Evolutionary conservation across 1,284 basidiomycete species (phyloP), one percentile per base, ranked within the genome.

Genomic region (Ganoderma sinense): DNA sequence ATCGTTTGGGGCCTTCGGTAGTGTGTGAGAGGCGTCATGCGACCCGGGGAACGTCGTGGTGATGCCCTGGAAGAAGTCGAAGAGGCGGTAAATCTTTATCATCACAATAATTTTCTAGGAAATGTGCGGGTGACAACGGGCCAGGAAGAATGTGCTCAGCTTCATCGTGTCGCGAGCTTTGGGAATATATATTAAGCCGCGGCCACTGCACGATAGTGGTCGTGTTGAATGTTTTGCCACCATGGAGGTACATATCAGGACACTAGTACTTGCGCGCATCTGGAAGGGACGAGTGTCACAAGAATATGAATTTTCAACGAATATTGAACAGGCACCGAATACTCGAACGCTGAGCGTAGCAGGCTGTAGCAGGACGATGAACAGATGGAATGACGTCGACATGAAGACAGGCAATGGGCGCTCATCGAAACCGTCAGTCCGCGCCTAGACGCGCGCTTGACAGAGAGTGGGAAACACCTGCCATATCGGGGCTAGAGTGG

Each of bases 11-110:
- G 14, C 61, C 58, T 36, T 62, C 40, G 20, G 48, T 20, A 59
- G 58, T n/a, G 33, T 59, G 31, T 20, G 39, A 26, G 48, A 36
- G 56, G 64, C 58, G 65, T 68, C 69, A 71, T 73, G 72, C 56
- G 72, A 60, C 65, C 41, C 63, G 41, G 65, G 39, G 41, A 40
- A 56, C 67, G 66, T 56, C 56, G 65, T 71, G 41, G 59, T 14
- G 58, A 59, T 55, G 53, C 43, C 53, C 39, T 23, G 65, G 58
- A 64, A 56, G 67, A 63, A 65, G 56, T 36, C 20, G 62, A 51
- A 55, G n/a, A 59, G 45, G 59, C 71, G 71, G 71, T 60, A 65
- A 66, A 68, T 68, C 62, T 64, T 65, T 69, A 48, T 59, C 58
- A 36, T 45, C n/a, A n/a, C n/a, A n/a, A 51, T 61, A 51, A 39